Evolutionary conservation across 768 basidiomycete genomes (phyloP).

Genomic region (Suillus sp.): DNA sequence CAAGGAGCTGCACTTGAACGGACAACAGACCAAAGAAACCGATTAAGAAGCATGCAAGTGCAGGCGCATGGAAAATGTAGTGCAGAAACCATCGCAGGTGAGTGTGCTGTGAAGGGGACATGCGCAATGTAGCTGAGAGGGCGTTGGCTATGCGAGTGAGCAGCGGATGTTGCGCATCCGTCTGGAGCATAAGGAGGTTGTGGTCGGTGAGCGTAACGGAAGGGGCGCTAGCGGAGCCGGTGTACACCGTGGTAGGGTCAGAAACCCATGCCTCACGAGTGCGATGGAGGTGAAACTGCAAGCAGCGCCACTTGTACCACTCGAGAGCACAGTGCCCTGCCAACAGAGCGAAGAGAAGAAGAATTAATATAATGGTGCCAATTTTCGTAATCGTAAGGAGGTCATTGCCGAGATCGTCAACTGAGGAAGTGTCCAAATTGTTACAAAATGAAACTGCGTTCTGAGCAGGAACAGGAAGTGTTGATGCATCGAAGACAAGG

Average conservation of each 20-base stretch:
- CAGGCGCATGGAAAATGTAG: constrained; percentile 91
- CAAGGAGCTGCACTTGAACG: constrained; percentile 84
- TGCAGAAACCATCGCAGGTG: constrained; percentile 86
- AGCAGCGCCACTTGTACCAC: constrained; percentile 85
- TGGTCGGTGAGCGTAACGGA: constrained; percentile 67
- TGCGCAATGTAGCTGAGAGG: constrained; percentile 50
- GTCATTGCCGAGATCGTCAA: constrained; percentile 83
- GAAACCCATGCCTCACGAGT: constrained; percentile 78
- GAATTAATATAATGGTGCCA: constrained; percentile 71
- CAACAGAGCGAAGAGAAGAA: constrained; percentile 72
- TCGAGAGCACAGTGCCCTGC: constrained; percentile 75
- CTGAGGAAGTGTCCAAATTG: constrained; percentile 76
- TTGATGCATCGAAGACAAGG: constrained; percentile 69
- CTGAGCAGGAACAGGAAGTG: constrained; percentile 76
- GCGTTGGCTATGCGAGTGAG: constrained; percentile 64
- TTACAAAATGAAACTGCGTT: constrained; percentile 74
- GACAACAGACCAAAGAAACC: constrained; percentile 89
- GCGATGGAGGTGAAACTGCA: constrained; percentile 63
- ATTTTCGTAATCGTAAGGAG: constrained; percentile 82
- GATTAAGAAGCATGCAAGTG: constrained; percentile 87
- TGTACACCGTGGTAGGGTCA: constrained; percentile 64
- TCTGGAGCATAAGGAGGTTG: constrained; percentile 76
- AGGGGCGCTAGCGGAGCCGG: constrained; percentile 40
- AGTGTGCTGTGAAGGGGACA: constrained; percentile 63
- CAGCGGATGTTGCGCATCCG: constrained; percentile 70